Evolutionary conservation across 495 filamentous ascomycete species (phyloP).

Genomic region (Aspergillus heteromorphus): DNA sequence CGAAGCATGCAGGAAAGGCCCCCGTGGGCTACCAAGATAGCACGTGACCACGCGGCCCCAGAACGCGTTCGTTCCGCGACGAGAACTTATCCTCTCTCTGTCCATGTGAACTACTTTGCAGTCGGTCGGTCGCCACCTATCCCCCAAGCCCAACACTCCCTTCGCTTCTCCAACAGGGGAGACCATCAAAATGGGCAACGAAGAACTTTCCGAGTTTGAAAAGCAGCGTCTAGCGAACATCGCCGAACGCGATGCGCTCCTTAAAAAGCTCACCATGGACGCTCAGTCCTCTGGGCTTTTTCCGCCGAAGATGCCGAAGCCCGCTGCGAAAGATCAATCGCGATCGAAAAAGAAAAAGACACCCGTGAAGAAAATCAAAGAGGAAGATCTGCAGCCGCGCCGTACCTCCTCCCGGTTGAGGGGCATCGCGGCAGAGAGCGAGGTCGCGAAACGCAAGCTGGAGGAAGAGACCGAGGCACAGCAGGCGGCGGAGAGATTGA

Average conservation of each 20-base stretch:
- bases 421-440: slow-evolving; percentile 64
- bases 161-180: background rate
- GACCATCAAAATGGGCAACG: slow-evolving; percentile 11
- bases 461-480: slow-evolving; percentile 64
- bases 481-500: slow-evolving; percentile 58
- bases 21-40: background rate
- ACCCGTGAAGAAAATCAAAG: slow-evolving; percentile 42
- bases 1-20: too few relatives aligned
- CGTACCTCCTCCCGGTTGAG: slow-evolving; percentile 62
- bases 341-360: slow-evolving; percentile 43
- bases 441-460: slow-evolving; percentile 71
- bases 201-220: slow-evolving; percentile 61
- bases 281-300: slow-evolving; percentile 50
- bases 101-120: background rate
- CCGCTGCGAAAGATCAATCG: slow-evolving; percentile 14
- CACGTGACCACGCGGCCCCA: slow-evolving; percentile 16
- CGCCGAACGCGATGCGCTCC: slow-evolving; percentile 64
- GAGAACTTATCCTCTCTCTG: background rate
- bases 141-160: background rate
- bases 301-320: slow-evolving; percentile 30
- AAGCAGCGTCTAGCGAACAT: slow-evolving; percentile 66
- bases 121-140: background rate
- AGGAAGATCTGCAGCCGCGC: slow-evolving; percentile 44
- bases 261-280: slow-evolving; percentile 52
- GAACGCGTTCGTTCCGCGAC: slow-evolving; percentile 9